phyloP scores from a whole-genome alignment of 495 filamentous ascomycete species.

The Niebla homalea region DNA sequence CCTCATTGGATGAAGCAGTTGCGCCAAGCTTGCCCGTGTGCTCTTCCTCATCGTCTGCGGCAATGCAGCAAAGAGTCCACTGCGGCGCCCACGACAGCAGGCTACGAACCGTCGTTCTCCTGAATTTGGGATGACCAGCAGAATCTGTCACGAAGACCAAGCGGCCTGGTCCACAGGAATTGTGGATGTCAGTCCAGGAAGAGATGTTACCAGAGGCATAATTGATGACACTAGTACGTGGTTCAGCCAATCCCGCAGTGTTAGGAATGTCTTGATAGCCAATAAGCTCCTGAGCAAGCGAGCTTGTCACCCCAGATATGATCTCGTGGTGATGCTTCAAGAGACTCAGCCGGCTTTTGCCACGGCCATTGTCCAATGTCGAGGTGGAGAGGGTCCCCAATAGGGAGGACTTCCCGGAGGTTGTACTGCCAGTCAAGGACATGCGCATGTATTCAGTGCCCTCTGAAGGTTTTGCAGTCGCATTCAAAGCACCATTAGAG shows the following conservation, averaged over 20 bases:
- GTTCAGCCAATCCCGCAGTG: conserved; percentile 2
- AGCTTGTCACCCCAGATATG: conserved; percentile 79
- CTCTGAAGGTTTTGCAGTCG: conserved; percentile 10
- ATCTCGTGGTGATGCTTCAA: conserved; percentile 94
- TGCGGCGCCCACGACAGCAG: conserved; percentile 94
- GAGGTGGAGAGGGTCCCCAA: conserved; percentile 80
- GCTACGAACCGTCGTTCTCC: conserved; percentile 73
- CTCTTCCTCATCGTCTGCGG: conserved; percentile 58
- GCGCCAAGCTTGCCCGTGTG: conserved; percentile 23
- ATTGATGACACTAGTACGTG: conserved; percentile 52
- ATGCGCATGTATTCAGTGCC: conserved; percentile 67
- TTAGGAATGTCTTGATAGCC: conserved; percentile 46
- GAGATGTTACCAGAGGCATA: conserved; percentile 77
- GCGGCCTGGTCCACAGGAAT: conserved; percentile 54
- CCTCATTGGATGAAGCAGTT: conserved; percentile 29
- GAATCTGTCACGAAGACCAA: conserved; percentile 82
- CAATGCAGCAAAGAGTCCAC: conserved; percentile 78
- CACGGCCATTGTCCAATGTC: conserved; percentile 80
- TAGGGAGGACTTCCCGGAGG: conserved; percentile 87
- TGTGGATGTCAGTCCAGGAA: conserved; percentile 89
- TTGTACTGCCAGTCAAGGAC: conserved; percentile 78
- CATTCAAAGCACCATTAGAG: neutral
- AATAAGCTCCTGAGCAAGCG: conserved; percentile 81
- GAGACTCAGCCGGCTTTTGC: conserved; percentile 72
- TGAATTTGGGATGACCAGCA: conserved; percentile 75